Evolutionary conservation across 2,329 filamentous ascomycete species (phyloP), one percentile per base, ranked within the genome.

Genomic region (Verticillium alfalfae): DNA sequence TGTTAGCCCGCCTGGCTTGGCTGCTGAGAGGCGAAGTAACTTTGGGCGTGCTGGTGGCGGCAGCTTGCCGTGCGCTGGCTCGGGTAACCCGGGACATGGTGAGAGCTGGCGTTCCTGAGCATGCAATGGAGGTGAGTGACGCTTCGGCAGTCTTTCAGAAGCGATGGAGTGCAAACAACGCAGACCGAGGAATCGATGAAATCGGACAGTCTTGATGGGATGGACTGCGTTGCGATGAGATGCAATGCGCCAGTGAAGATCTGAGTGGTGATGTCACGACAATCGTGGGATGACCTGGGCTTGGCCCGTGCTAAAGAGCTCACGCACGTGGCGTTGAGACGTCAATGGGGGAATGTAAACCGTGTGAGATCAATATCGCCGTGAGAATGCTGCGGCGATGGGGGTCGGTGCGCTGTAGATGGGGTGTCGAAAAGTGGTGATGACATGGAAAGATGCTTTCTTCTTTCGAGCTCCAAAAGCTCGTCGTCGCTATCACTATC

Each of bases 71-170:
- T 7, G 63, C 61, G 36, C 64, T 65, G 34, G 64, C 64, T 38
- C 64, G 60, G 36, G 64, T 65, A 36, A 63, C 62, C 57, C 62
- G 64, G 16, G 64, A 55, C 64, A 65, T 65, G 18, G 16, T 41
- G 1, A 45, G 22, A 5, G 26, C 26, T 31, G 26, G 26, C 26
- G 26, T 31, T 31, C 26, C 26, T 31, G 26, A 31, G 26, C 26
- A 31, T 31, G 26, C 26, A 31, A 5, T 31, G 26, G 26, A 31
- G 26, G 26, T 31, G 26, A 31, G 26, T 31, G 26, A 31, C 26
- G 26, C 26, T 31, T 31, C 26, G 26, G 26, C 26, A 31, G 26
- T 31, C 26, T 31, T 31, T 31, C 26, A 31, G 26, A 31, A 31
- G 26, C 26, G 26, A 31, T 4, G 4, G 26, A 31, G 26, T 31